Base-by-base conservation (phyloP, 192 early-diverging fungal species). In the Umbelopsis sp. region DNA sequence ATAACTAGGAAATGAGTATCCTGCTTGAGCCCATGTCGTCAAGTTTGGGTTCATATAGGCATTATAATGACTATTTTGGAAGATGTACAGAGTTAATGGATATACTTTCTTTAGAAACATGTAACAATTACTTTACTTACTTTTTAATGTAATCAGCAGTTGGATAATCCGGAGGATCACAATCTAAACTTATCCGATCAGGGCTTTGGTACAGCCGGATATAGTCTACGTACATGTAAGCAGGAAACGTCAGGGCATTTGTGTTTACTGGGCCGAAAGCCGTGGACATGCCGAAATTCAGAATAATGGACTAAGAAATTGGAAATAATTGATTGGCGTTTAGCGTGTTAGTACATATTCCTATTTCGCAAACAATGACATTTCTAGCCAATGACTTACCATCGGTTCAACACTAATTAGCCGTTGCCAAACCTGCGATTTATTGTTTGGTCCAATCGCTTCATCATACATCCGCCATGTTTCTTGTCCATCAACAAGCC, bases 1-100 rank as follows among this genome's bases (percentile, higher is more conserved):
- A 25, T 61, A 66, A 46, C 27, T 46, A 12, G 65, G 65, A 33
- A 66, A 47, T 22, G 41, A 46, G 47, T 66, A 66, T 11, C 65
- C 65, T 47, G 65, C 65, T 66, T 66, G 65, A 9, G 41, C 65
- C 65, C 65, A 66, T 13, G 65, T 66, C 20, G 65, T 66, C 44
- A 66, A 46, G 44, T 66, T 66, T 22, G 65, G 20, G 47, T 66
- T 66, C 46, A 47, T 46, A 23, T 66, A 66, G 15, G 65, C 65
- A 66, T 66, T 66, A 12, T 48, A 66, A 46, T 66, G 65, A 25
- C 65, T 66, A 47, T 49, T 16, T 33, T 15, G 18, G 1, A 16
- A 41, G 5, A 9, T 10, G 6, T 41, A 41, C 6, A 58, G 1
- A 25, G 25, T 23, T 23, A 61, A 37, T 61, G 22, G 10, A 15